Evolutionary conservation across 2,329 filamentous ascomycete species (phyloP).

Genomic region (Colletotrichum sp.): DNA sequence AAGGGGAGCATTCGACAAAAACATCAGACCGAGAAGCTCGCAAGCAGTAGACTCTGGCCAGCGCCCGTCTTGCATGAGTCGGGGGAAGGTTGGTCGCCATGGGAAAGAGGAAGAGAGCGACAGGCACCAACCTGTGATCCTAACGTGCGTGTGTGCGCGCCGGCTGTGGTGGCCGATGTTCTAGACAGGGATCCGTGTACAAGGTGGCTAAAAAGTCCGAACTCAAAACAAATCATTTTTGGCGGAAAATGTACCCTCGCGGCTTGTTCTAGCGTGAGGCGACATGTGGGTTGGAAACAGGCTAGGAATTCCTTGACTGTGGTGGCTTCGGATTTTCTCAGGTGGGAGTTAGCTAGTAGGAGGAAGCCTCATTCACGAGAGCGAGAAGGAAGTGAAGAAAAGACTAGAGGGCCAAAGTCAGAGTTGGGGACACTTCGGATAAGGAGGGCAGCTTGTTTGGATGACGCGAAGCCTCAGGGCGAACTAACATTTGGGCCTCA

Average conservation of each 20-base stretch:
- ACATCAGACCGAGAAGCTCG: not conserved
- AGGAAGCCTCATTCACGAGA: not conserved
- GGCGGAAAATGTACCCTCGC: not conserved
- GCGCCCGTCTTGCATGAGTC: not conserved
- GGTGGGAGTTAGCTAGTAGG: not conserved
- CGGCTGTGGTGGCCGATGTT: not conserved
- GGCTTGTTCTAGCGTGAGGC: not conserved
- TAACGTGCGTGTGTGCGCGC: constrained; percentile 7
- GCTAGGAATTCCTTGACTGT: not conserved
- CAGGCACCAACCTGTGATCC: not conserved
- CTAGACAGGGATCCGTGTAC: not conserved
- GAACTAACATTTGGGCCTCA: not conserved
- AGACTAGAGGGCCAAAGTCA: not conserved
- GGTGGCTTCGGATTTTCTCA: not conserved
- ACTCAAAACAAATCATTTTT: not conserved
- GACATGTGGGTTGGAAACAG: not conserved
- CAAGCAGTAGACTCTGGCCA: not conserved
- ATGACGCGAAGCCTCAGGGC: constrained; percentile 2
- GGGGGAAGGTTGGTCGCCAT: not conserved
- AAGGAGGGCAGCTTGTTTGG: not conserved
- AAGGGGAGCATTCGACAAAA: not conserved
- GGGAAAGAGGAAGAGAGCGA: not conserved
- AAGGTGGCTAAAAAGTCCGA: not conserved
- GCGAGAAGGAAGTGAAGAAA: not conserved
- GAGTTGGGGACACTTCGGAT: not conserved